Evolutionary conservation across 2,329 filamentous ascomycete genomes (phyloP), one percentile per base, ranked within the genome.

Genomic region (Dactylella cylindrospora): DNA sequence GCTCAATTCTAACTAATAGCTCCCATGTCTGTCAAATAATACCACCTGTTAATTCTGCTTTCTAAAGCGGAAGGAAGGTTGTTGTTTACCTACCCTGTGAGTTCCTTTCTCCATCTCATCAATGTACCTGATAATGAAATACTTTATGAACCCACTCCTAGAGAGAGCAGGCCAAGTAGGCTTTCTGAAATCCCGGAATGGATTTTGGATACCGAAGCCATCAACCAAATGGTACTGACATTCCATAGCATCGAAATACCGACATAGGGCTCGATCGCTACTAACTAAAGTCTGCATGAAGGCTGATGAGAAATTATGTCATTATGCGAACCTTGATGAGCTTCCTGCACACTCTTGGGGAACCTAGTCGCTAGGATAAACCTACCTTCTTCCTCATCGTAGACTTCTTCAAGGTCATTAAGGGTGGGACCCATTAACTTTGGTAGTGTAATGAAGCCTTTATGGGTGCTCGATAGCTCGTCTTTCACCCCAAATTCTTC

Each of bases 171-270:
- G 25, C 20, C 38, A 22, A 5, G 6, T 44, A 2, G 55, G 55
- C 19, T 38, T 52, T 8, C 55, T 23, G 38, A 53, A 61, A 22
- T 51, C 36, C 40, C 35, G 41, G 36, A 61, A 61, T 28, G 55
- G 55, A 20, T 61, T 61, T 1, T 53, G 26, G 10, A 46, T 31
- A n/a, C n/a, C n/a, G 20, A 25, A 20, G 5, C 39, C 29, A 25
- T 36, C 29, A 8, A 61, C 35, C 8, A 45, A 35, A 4, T 33
- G 36, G 20, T 61, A 61, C 17, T 46, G 47, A 22, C 55, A 61
- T 15, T 61, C 55, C 47, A 61, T 61, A 12, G 55, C 47, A n/a
- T 61, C 47, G 41, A 23, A 53, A 9, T 53, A 8, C 23, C 43
- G 55, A n/a, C n/a, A n/a, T n/a, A n/a, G n/a, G n/a, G n/a, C n/a